These are phyloP conservation scores for Polytrichum formosum DNA, from an alignment of 225 moss, liverwort and hornwort species.

Conservation along the genomic window DNA sequence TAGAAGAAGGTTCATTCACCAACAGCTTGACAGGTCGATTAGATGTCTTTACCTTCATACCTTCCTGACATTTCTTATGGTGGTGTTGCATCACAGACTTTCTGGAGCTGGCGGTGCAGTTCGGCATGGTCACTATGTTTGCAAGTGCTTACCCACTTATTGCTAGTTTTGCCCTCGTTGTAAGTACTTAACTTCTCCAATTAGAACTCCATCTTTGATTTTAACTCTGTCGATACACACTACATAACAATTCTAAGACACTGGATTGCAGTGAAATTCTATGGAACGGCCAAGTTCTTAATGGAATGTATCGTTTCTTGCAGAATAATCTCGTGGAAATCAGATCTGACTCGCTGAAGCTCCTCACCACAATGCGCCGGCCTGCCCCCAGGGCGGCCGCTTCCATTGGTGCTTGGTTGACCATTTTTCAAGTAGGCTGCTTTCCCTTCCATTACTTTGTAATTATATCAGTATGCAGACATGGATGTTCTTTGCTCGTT, in stretches of 20 bases:
- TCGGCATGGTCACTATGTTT: constrained; percentile 99
- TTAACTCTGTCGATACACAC: too few species aligned
- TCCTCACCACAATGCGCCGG: constrained; percentile 52
- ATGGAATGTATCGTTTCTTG: not conserved
- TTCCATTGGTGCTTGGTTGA: constrained; percentile 64
- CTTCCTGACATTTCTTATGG: too few species aligned
- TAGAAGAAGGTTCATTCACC: too few species aligned
- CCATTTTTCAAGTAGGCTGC: constrained; percentile 46
- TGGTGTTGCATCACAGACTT: constrained; percentile 53
- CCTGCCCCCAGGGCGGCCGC: constrained; percentile 51
- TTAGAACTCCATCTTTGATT: too few species aligned
- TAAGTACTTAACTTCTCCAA: constrained; percentile 17
- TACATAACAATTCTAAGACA: not conserved
- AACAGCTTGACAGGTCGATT: too few species aligned
- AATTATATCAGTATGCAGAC: not conserved
- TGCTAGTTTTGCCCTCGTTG: constrained; percentile 72
- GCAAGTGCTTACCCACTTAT: constrained; percentile 92
- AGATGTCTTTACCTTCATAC: too few species aligned
- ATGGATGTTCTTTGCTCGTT: too few species aligned
- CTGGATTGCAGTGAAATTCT: not conserved
- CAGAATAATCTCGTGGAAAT: constrained; percentile 69
- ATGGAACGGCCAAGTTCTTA: not conserved
- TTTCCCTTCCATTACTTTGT: not conserved
- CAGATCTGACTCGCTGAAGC: constrained; percentile 57
- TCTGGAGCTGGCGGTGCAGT: constrained; percentile 93